Evolutionary conservation across 805 yeast species (phyloP), one percentile per base, ranked within the genome.

Genomic region (Metschnikowia cubensis): DNA sequence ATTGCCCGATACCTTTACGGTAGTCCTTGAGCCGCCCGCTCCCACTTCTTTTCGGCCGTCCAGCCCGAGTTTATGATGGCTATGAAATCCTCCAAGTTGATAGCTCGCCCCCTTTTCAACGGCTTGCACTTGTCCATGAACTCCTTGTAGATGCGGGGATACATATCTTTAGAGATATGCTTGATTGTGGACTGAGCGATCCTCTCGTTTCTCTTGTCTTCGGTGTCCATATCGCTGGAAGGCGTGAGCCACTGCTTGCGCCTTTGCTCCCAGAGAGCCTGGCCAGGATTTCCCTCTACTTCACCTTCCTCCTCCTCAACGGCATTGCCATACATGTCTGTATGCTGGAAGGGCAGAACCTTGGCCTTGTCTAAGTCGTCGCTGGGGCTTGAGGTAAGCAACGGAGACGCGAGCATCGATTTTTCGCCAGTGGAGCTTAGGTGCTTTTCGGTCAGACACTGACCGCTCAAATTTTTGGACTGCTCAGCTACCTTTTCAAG

Each of bases 41-140:
- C 85, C 92, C 94, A 91, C 56, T 82, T 80, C 45, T 84, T 89
- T 20, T 82, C 82, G 52, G 82, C 84, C 14, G 78, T 76, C 98
- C 98, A 91, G 17, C 97, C 97, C 3, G 86, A 80, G 59, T 88
- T 83, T 38, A 91, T 77, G 21, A 91, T 79, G 55, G 78, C 77
- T 46, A 89, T 63, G 38, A 87, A 81, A 63, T 89, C 96, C 50
- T 73, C 74, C 59, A 92, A 76, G 65, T 87, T 89, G 68, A 92
- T 73, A 14, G 90, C 87, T 50, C 64, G 68, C 34, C 63, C 68
- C 49, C 73, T 73, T 59, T 81, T 84, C 59, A 92, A 74, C 6
- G 80, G 75, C 58, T 83, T 82, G 35, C 84, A 84, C 60, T 85
- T 84, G 40, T 84, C 80, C 25, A 91, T 85, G 58, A 92, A 70